Base-by-base conservation (phyloP, 2,329 filamentous ascomycete genomes). In the Alternaria novae-zelandiae region DNA sequence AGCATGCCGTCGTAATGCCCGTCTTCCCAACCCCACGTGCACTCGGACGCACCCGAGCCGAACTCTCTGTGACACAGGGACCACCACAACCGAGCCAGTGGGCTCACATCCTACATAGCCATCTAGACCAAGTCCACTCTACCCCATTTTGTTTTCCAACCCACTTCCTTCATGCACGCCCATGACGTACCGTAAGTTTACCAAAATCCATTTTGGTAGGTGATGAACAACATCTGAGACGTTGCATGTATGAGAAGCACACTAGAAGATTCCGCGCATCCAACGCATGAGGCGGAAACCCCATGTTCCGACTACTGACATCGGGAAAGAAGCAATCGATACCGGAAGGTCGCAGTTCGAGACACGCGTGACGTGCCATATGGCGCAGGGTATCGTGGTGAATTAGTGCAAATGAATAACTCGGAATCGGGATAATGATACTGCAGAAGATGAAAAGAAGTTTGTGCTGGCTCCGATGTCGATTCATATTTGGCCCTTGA, bases 401-500 rank as follows among this genome's bases (percentile, higher is more conserved):
- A 63, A 56, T 59, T 61, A 55, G 36, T 65, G 65, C 57, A 59
- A 58, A 55, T 44, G 56, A 61, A 61, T 41, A 58, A 64, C 20
- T 66, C 63, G 63, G 61, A 61, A 61, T 55, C 57, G 28, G 32
- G 28, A 46, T 23, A 51, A 45, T 54, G 54, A 54, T 53, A 57
- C 23, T 64, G 54, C n/a, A 57, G 21, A 57, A 60, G 49, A 56
- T 54, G 50, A 49, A 49, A 43, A 36, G 49, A 65, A 61, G 6
- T 47, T 36, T 54, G 61, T 57, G 67, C 58, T 45, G 41, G 59
- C 53, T 62, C 53, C 32, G 32, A 17, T 25, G 21, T 89, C 83
- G 51, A 57, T 61, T 90, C 84, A 96, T 78, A 97, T 97, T 83
- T 98, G 95, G 76, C 95, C 94, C 84, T 98, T 97, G 85, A 98